Evolutionary conservation across 2,329 filamentous ascomycete genomes (phyloP), one percentile per base, ranked within the genome.

Genomic region (Claviceps pusilla): DNA sequence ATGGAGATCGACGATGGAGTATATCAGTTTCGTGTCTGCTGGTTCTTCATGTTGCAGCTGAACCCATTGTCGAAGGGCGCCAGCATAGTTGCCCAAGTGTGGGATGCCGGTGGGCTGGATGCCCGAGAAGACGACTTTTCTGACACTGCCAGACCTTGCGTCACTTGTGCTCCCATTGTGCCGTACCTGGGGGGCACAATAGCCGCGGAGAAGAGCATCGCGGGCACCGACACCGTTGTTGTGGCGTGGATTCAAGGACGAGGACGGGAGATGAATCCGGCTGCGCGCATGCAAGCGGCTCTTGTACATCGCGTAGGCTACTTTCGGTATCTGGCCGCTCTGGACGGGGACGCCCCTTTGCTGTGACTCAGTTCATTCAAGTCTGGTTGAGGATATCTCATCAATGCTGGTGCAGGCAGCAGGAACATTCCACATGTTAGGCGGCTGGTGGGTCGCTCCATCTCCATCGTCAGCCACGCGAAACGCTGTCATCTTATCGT

Each of bases 71-170:
- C 82, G 80, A 54, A 98, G 73, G 16, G 93, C 93, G 31, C 93
- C 93, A 11, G 95, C 78, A 69, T 96, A 98, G 71, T 98, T 98
- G 54, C 93, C 93, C 35, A 98, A 73, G 68, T 98, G 93, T 14
- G 93, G 93, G 29, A 94, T 78, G 41, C 91, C 93, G 0, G 93
- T 98, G 19, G 93, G 93, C 69, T 98, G 93, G 62, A 98, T 98
- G 53, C 90, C 93, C 3, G 93, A 97, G 74, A 98, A 96, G 63
- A 97, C 80, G 56, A 85, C 75, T 54, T 75, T 35, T 59, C 56
- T 47, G 50, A 50, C 50, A 51, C 7, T 10, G 7, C 7, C 35
- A 10, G 35, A 24, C 31, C 7, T 16, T 19, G 14, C 9, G 11
- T 48, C 14, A 29, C 51, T 24, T n/a, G 33, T 50, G 41, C 31